A percentile compares a stretch with the other conserved stretches of the same genome.
phyloP scores from a whole-genome alignment of 495 filamentous ascomycete genomes.

The Bryoglossum gracile region DNA sequence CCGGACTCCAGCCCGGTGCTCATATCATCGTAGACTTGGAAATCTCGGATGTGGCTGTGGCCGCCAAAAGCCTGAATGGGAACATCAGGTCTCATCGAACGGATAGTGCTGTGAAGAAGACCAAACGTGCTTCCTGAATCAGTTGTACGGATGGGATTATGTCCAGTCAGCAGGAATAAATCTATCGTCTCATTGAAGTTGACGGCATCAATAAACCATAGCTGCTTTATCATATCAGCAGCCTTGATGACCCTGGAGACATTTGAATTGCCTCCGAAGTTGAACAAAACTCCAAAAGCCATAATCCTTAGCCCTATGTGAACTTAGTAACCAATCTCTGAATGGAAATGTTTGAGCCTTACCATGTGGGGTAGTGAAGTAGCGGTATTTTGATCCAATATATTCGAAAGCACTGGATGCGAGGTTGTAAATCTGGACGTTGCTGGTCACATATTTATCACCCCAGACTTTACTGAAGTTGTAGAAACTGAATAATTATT shows the following conservation, averaged over 20 bases:
- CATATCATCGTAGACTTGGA: slow-evolving; percentile 57
- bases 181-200: slow-evolving; percentile 76
- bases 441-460: slow-evolving; percentile 64
- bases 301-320: slow-evolving; percentile 67
- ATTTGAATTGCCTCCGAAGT: slow-evolving; percentile 80
- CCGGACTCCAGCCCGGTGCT: slow-evolving; percentile 71
- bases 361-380: slow-evolving; percentile 60
- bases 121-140: slow-evolving; percentile 46
- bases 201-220: slow-evolving; percentile 85
- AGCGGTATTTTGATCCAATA: slow-evolving; percentile 82
- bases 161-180: slow-evolving; percentile 78
- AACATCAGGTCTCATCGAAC: slow-evolving; percentile 52
- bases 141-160: slow-evolving; percentile 58
- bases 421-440: slow-evolving; percentile 67
- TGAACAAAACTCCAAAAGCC: slow-evolving; percentile 86
- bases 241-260: slow-evolving; percentile 78
- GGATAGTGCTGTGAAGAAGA: slow-evolving; percentile 58
- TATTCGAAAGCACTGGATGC: slow-evolving; percentile 55
- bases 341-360: slow-evolving; percentile 23
- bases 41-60: slow-evolving; percentile 77
- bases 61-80: slow-evolving; percentile 82
- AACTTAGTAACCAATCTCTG: neutral
- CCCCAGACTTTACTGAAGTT: slow-evolving; percentile 48
- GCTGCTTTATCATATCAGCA: slow-evolving; percentile 64
- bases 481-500: neutral